Evolutionary conservation across 2,329 filamentous ascomycete species (phyloP).

Genomic region (Plectosphaerella sp.): DNA sequence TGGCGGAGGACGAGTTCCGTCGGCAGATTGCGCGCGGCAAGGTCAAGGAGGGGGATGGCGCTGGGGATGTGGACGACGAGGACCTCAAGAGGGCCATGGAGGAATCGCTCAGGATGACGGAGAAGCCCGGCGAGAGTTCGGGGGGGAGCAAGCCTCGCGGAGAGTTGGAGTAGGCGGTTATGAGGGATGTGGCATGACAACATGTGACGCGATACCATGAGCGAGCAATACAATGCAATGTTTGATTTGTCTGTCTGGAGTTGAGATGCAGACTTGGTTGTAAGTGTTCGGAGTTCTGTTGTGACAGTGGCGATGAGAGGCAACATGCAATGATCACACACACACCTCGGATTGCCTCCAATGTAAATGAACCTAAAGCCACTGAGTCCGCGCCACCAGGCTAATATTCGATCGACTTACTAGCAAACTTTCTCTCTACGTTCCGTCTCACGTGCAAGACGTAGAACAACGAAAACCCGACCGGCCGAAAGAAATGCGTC

Average conservation of each 20-base stretch:
- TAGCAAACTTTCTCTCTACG: no score
- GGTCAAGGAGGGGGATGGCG: slow-evolving; percentile 8
- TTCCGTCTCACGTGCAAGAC: background rate
- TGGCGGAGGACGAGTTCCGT: slow-evolving; percentile 59
- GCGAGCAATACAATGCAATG: no score
- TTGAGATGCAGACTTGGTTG: background rate
- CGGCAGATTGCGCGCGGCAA: slow-evolving; percentile 27
- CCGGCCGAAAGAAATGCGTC: no score
- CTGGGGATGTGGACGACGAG: slow-evolving; percentile 38
- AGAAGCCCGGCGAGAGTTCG: slow-evolving; percentile 16
- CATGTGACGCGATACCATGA: no score
- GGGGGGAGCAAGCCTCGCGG: background rate
- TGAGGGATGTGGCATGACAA: slow-evolving; percentile 1
- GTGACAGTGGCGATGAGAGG: no score
- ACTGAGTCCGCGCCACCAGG: no score
- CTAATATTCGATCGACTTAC: no score
- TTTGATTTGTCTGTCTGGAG: background rate
- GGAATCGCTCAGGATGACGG: slow-evolving; percentile 45
- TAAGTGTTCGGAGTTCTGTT: no score
- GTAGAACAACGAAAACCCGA: slow-evolving; percentile 3
- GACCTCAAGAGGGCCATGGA: slow-evolving; percentile 52
- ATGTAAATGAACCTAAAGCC: no score
- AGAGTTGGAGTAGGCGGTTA: slow-evolving; percentile 5
- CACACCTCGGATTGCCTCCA: no score
- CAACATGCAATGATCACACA: no score